Conservation (phyloP, 148 eudicot species). For the Linanthus parryae region DNA sequence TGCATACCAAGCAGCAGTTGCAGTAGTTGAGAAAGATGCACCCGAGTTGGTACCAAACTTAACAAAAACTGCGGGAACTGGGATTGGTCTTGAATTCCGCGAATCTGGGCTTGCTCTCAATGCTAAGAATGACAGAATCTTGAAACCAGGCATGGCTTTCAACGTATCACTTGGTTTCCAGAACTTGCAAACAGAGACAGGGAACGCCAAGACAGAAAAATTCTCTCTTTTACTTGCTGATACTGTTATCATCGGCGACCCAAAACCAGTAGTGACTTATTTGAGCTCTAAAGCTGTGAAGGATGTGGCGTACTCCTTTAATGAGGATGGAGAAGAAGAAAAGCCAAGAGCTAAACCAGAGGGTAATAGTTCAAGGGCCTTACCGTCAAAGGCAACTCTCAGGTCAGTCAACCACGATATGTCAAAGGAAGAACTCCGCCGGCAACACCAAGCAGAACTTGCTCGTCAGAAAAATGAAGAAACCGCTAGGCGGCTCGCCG, state of each 20-base stretch:
- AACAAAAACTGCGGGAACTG: slow-evolving; percentile 64
- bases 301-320: slow-evolving; percentile 66
- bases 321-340: slow-evolving; percentile 46
- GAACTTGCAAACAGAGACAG: slow-evolving; percentile 37
- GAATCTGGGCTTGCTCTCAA: slow-evolving; percentile 54
- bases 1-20: slow-evolving; percentile 41
- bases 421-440: slow-evolving; percentile 47
- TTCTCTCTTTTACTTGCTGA: slow-evolving; percentile 48
- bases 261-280: slow-evolving; percentile 30
- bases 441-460: slow-evolving; percentile 68
- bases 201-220: slow-evolving; percentile 41
- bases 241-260: slow-evolving; percentile 34
- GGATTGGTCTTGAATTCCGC: slow-evolving; percentile 59
- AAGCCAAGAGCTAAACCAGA: slow-evolving; percentile 22
- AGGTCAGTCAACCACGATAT: slow-evolving; percentile 59
- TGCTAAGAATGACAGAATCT: slow-evolving; percentile 36
- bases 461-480: slow-evolving; percentile 73
- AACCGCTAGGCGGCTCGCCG: slow-evolving; percentile 65
- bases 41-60: slow-evolving; percentile 39
- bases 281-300: slow-evolving; percentile 51
- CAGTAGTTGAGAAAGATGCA: slow-evolving; percentile 43
- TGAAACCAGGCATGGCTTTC: slow-evolving; percentile 57
- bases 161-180: slow-evolving; percentile 59
- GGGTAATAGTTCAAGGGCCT: slow-evolving; percentile 19
- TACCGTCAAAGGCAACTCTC: slow-evolving; percentile 44